Evolutionary conservation across 257 asterid species (phyloP).

Genomic region (Solanum phureja): DNA sequence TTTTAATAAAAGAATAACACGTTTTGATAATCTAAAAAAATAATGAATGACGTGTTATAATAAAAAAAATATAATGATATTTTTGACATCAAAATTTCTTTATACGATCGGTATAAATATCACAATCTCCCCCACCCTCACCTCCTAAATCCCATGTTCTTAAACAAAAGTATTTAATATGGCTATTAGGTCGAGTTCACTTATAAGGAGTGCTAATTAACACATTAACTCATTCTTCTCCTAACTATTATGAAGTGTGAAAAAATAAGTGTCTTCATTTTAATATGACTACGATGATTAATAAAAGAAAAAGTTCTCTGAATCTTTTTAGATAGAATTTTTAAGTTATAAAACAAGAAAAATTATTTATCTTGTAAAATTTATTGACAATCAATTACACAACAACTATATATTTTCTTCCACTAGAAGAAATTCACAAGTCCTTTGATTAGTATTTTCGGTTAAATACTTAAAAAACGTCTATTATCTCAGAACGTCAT

Average conservation of each 20-base stretch:
- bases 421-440: neutral
- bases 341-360: neutral
- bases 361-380: neutral
- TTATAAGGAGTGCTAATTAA: neutral
- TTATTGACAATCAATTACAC: neutral
- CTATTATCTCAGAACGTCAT: neutral
- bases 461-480: accelerated
- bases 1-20: too few relatives aligned
- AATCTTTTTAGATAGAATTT: neutral
- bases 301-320: neutral
- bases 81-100: too few relatives aligned
- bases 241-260: neutral
- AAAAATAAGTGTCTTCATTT: neutral
- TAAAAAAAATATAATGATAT: too few relatives aligned
- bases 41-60: too few relatives aligned
- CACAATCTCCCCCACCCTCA: too few relatives aligned
- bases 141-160: too few relatives aligned
- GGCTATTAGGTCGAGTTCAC: neutral
- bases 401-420: neutral
- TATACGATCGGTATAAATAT: too few relatives aligned
- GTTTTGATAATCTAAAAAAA: too few relatives aligned
- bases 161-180: neutral
- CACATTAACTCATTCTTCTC: neutral
- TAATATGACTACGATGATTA: neutral
- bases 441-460: neutral